phyloP scores from a whole-genome alignment of 495 filamentous ascomycete genomes.

The Penicillium canariense region DNA sequence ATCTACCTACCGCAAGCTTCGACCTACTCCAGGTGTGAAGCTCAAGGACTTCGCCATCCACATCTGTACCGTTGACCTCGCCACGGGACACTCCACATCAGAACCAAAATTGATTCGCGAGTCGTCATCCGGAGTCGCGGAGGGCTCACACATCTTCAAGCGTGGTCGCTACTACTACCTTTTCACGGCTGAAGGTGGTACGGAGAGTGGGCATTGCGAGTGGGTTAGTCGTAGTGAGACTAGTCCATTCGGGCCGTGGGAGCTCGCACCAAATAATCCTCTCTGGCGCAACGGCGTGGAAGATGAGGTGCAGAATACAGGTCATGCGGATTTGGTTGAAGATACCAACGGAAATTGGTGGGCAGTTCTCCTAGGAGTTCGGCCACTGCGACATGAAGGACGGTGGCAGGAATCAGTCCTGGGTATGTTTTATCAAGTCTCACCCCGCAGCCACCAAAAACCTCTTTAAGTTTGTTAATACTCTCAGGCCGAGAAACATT shows the following conservation, averaged over 20 bases:
- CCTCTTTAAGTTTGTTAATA: background rate
- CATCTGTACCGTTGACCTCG: conserved; percentile 38
- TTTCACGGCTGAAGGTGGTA: conserved; percentile 66
- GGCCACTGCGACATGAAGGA: conserved; percentile 27
- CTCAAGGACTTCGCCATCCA: conserved; percentile 43
- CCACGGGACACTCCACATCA: conserved; percentile 33
- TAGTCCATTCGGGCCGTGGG: conserved; percentile 56
- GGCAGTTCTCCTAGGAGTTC: conserved; percentile 44
- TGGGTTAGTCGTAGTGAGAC: conserved; percentile 37
- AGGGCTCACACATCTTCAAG: conserved; percentile 66
- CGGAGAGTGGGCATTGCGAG: conserved; percentile 53
- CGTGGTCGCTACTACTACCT: conserved; percentile 67
- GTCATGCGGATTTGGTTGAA: conserved; percentile 47
- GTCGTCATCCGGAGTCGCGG: conserved; percentile 52
- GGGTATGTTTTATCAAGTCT: conserved; percentile 16
- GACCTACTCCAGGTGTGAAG: conserved; percentile 23
- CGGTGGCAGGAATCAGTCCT: conserved; percentile 40
- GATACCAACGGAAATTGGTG: conserved; percentile 45
- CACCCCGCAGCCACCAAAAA: background rate
- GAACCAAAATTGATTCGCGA: conserved; percentile 50
- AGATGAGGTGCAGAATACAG: conserved; percentile 41
- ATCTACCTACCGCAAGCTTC: conserved; percentile 33
- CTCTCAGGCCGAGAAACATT: conserved; percentile 45
- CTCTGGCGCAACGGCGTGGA: conserved; percentile 36
- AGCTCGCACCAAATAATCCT: conserved; percentile 38